Evolutionary conservation across 2,329 filamentous ascomycete genomes (phyloP).

Genomic region (Alternaria burnsii): DNA sequence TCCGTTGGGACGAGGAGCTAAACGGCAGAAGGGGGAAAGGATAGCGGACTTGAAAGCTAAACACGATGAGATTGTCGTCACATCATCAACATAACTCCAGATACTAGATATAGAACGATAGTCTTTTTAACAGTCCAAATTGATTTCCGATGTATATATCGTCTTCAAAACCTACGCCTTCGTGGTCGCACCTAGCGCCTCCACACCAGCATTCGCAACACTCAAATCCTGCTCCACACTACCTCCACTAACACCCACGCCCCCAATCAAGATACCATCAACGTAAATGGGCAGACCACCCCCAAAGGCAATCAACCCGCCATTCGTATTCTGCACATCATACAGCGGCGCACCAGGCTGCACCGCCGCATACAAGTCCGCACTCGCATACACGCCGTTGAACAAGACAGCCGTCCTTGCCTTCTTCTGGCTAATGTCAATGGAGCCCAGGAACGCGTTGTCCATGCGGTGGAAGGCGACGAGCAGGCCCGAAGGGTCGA

Average conservation of each 20-base stretch:
- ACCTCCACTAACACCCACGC: slow-evolving; percentile 42
- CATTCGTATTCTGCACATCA: slow-evolving; percentile 39
- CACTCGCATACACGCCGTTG: slow-evolving; percentile 31
- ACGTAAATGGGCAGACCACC: slow-evolving; percentile 41
- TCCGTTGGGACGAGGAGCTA: background rate
- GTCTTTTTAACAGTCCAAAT: too few species aligned
- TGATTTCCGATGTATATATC: too few species aligned
- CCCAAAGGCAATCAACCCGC: slow-evolving; percentile 39
- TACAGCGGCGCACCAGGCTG: slow-evolving; percentile 33
- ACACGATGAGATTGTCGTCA: background rate
- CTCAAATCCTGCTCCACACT: slow-evolving; percentile 37
- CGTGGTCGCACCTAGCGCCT: slow-evolving; percentile 24
- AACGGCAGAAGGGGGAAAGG: background rate
- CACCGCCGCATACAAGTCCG: slow-evolving; percentile 17
- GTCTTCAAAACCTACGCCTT: slow-evolving; percentile 3
- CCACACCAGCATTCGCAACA: slow-evolving; percentile 31
- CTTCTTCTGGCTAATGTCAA: slow-evolving; percentile 42
- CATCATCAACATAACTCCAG: background rate
- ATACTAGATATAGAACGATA: background rate
- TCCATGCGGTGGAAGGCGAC: slow-evolving; percentile 43
- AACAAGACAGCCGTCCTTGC: slow-evolving; percentile 40
- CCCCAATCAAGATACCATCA: slow-evolving; percentile 36
- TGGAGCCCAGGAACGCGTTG: slow-evolving; percentile 38
- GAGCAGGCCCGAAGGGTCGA: slow-evolving; percentile 39
- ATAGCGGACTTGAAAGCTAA: background rate